A percentile compares a stretch with the other conserved stretches of the same genome.
phyloP scores from a whole-genome alignment of 805 yeast species.

The Metschnikowia kunwiensis region DNA sequence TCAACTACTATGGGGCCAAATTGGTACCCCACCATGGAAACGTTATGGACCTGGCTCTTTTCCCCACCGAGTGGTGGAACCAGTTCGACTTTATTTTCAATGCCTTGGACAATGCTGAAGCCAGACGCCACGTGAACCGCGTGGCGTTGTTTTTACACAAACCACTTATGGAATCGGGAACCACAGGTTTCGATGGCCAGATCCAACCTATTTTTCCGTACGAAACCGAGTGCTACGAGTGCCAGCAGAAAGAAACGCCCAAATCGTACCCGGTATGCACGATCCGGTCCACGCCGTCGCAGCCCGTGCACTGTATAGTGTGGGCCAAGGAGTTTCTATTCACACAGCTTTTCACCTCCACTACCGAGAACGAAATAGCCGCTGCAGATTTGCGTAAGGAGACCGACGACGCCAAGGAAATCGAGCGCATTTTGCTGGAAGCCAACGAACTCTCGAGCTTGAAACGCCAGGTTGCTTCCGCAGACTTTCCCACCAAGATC shows the following conservation, averaged over 20 bases:
- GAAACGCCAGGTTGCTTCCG: slow-evolving; percentile 19
- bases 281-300: slow-evolving; percentile 93
- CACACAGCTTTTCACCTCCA: slow-evolving; percentile 69
- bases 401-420: slow-evolving; percentile 61
- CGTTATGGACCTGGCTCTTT: slow-evolving; percentile 70
- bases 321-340: slow-evolving; percentile 96
- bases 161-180: slow-evolving; percentile 90
- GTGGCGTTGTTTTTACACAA: slow-evolving; percentile 70
- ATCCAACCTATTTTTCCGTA: slow-evolving; percentile 87
- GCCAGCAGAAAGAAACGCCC: slow-evolving; percentile 83
- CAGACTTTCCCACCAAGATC: slow-evolving; percentile 38
- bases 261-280: slow-evolving; percentile 95
- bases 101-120: slow-evolving; percentile 91
- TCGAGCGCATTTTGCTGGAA: slow-evolving; percentile 62
- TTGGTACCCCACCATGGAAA: slow-evolving; percentile 82
- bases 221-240: slow-evolving; percentile 87
- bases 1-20: slow-evolving; percentile 58
- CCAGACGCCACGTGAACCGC: slow-evolving; percentile 84
- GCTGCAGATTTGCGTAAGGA: slow-evolving; percentile 40
- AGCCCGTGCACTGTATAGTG: slow-evolving; percentile 92
- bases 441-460: slow-evolving; percentile 56
- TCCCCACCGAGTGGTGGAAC: slow-evolving; percentile 69
- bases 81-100: slow-evolving; percentile 81
- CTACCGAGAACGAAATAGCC: slow-evolving; percentile 21
- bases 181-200: slow-evolving; percentile 93